Evolutionary conservation across 177 flowering plant species (phyloP).

Genomic region (Vitis hybrid): DNA sequence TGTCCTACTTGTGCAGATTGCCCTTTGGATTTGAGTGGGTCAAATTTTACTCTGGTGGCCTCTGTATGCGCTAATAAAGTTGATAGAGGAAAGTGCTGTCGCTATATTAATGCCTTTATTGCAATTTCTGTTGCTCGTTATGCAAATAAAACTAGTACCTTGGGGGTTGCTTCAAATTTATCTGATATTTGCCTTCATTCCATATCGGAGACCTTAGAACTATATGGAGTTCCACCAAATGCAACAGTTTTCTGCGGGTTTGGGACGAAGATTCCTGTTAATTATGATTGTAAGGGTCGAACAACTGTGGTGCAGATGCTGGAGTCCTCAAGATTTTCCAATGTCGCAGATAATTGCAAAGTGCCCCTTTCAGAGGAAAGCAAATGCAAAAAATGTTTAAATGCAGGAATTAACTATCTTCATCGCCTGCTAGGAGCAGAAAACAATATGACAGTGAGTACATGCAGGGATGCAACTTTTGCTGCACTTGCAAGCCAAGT

Average conservation of each 20-base stretch:
- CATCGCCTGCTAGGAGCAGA: slow-evolving; percentile 58
- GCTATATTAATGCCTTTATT: slow-evolving; percentile 84
- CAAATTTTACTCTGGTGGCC: slow-evolving; percentile 73
- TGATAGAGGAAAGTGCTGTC: slow-evolving; percentile 84
- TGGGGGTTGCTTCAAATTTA: slow-evolving; percentile 69
- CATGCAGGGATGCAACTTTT: slow-evolving; percentile 97
- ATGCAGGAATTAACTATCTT: slow-evolving; percentile 73
- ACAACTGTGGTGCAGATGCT: slow-evolving; percentile 81
- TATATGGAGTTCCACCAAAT: slow-evolving; percentile 72
- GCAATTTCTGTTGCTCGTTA: slow-evolving; percentile 81
- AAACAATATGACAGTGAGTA: slow-evolving; percentile 76
- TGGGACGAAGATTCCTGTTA: slow-evolving; percentile 80
- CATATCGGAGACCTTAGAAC: slow-evolving; percentile 64
- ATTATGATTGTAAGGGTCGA: slow-evolving; percentile 73
- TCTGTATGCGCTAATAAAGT: slow-evolving; percentile 66
- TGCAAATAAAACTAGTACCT: slow-evolving; percentile 68
- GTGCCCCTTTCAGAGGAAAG: slow-evolving; percentile 48
- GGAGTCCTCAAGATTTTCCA: slow-evolving; percentile 60
- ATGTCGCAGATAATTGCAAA: slow-evolving; percentile 64
- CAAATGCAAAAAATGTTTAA: slow-evolving; percentile 73
- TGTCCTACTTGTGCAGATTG: slow-evolving; percentile 58
- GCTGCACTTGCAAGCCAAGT: slow-evolving; percentile 81
- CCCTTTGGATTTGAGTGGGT: slow-evolving; percentile 80
- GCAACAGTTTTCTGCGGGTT: slow-evolving; percentile 78
- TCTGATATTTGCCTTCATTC: slow-evolving; percentile 63